These are phyloP conservation scores for Xerocomus brunneocitrinus DNA, from an alignment of 768 basidiomycete genomes.

Conservation along the genomic window DNA sequence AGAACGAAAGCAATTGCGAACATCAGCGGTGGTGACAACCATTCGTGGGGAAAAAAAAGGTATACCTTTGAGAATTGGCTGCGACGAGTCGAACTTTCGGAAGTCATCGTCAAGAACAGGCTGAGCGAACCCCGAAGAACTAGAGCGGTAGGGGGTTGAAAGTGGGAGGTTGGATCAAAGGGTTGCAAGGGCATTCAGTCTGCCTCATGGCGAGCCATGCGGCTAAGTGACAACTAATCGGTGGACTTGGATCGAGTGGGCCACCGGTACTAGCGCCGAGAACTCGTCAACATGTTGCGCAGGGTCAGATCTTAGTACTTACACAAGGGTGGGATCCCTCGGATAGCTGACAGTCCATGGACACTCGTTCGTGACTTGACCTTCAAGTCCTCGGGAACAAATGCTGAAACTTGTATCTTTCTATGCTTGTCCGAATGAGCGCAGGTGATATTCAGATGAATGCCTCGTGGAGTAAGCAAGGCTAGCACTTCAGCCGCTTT, in stretches of 20 bases:
- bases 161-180: background rate
- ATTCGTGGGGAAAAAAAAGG: background rate
- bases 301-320: constrained; percentile 4
- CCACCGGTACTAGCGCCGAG: background rate
- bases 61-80: constrained; percentile 6
- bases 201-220: constrained; percentile 26
- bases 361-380: background rate
- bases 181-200: constrained; percentile 2
- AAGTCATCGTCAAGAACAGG: constrained; percentile 5
- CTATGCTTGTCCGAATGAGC: constrained; percentile 2
- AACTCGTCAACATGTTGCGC: background rate
- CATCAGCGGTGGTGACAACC: background rate
- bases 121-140: background rate
- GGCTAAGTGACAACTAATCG: constrained; percentile 8
- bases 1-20: background rate
- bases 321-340: constrained; percentile 2
- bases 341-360: constrained; percentile 4
- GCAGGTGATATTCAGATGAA: background rate
- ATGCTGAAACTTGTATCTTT: background rate
- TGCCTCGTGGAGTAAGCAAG: constrained; percentile 22
- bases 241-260: background rate
- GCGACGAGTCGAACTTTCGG: background rate
- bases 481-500: background rate
- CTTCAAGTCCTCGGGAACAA: constrained; percentile 1
- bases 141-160: constrained; percentile 7